phyloP scores from a whole-genome alignment of 495 filamentous ascomycete species.

The Coniosporium apollinis region DNA sequence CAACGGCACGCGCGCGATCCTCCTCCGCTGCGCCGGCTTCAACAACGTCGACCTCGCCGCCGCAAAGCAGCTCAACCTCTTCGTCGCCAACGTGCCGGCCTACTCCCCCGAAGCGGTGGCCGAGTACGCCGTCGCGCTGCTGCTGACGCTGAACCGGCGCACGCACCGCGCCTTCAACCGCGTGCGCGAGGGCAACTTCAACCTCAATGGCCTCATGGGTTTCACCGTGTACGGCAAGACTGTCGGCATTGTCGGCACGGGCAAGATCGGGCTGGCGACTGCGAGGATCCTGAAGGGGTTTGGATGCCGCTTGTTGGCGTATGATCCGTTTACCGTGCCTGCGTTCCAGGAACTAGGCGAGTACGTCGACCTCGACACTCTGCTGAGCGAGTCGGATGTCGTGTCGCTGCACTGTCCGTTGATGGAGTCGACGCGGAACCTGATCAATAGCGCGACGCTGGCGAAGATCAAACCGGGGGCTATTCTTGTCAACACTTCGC shows the following conservation, averaged over 20 bases:
- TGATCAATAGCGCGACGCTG: constrained; percentile 50
- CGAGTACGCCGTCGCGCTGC: constrained; percentile 50
- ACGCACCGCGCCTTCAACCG: constrained; percentile 57
- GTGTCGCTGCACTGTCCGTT: constrained; percentile 63
- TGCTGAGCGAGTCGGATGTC: constrained; percentile 53
- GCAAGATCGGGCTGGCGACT: constrained; percentile 35
- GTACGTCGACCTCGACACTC: constrained; percentile 36
- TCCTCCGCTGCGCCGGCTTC: constrained; percentile 54
- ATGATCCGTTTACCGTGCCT: constrained; percentile 33
- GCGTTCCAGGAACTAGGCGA: constrained; percentile 28
- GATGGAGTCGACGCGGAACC: constrained; percentile 46
- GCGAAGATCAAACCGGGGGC: constrained; percentile 59
- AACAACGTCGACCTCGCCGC: constrained; percentile 47
- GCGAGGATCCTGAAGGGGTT: constrained; percentile 37
- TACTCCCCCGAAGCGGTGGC: constrained; percentile 60
- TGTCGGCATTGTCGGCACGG: constrained; percentile 37
- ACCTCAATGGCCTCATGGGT: too few relatives aligned
- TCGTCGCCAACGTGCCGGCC: constrained; percentile 49
- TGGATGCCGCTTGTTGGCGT: constrained; percentile 42
- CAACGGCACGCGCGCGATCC: constrained; percentile 35
- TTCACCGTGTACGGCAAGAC: constrained; percentile 44
- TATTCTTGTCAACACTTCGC: constrained; percentile 72
- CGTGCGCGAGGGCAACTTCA: constrained; percentile 57
- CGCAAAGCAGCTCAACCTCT: constrained; percentile 39
- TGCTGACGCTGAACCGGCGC: constrained; percentile 53